Percentiles rank a stretch among this genome's conserved stretches.
Evolutionary conservation across 495 filamentous ascomycete genomes (phyloP).

Genomic region (Hypoxylon crocopeplum): DNA sequence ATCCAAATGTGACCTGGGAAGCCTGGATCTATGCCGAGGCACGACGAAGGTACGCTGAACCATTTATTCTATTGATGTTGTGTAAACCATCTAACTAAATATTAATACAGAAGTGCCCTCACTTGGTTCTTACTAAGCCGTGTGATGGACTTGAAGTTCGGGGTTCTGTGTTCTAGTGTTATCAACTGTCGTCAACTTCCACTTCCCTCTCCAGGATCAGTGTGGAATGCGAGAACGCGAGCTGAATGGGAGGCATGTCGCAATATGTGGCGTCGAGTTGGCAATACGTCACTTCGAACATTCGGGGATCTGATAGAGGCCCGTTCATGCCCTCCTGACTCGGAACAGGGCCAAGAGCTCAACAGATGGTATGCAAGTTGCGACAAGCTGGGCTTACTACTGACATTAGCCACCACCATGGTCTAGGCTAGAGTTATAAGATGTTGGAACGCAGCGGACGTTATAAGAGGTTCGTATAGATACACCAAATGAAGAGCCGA

Average conservation of each 20-base stretch:
- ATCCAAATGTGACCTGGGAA: slow-evolving; percentile 33
- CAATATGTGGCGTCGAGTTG: background rate
- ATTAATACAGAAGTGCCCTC: slow-evolving; percentile 8
- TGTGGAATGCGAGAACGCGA: slow-evolving; percentile 34
- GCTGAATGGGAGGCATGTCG: slow-evolving; percentile 26
- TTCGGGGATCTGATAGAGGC: slow-evolving; percentile 35
- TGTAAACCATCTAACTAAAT: background rate
- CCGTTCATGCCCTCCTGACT: slow-evolving; percentile 11
- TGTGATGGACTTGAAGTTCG: slow-evolving; percentile 33
- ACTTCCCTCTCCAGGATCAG: slow-evolving; percentile 23
- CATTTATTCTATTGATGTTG: background rate
- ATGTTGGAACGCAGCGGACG: background rate
- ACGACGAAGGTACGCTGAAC: slow-evolving; percentile 30
- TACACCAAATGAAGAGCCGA: too few relatives aligned
- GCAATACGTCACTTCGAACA: slow-evolving; percentile 4
- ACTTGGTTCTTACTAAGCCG: slow-evolving; percentile 37
- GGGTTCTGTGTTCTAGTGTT: slow-evolving; percentile 21
- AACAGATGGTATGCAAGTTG: slow-evolving; percentile 37
- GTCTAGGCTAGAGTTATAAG: slow-evolving; percentile 3
- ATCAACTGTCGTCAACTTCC: slow-evolving; percentile 26
- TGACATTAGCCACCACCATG: slow-evolving; percentile 34
- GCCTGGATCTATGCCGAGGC: slow-evolving; percentile 29
- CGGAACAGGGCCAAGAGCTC: slow-evolving; percentile 15
- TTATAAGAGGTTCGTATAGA: too few relatives aligned
- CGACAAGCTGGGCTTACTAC: slow-evolving; percentile 32